Percentiles rank a stretch among this genome's conserved stretches.
phyloP scores from a whole-genome alignment of 202 grass and related monocot genomes.

The Panicum hallii region DNA sequence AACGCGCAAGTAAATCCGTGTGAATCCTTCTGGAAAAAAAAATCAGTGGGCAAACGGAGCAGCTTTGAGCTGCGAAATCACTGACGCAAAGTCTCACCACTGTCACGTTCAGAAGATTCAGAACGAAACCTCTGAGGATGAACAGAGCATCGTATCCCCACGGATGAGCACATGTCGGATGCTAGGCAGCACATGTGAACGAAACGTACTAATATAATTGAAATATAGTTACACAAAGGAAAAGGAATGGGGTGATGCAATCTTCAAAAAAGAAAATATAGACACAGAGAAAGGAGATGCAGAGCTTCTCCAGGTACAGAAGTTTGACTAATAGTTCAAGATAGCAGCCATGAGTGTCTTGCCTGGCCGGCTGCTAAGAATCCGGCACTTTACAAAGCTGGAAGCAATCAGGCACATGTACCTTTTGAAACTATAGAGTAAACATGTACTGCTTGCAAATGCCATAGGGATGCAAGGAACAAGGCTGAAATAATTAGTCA shows the following conservation, averaged over 20 bases:
- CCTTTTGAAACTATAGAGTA: neutral
- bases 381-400: neutral
- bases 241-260: slow-evolving; percentile 12
- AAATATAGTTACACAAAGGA: neutral
- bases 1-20: neutral
- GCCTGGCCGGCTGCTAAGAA: slow-evolving; percentile 2
- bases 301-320: neutral
- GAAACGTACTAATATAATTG: neutral
- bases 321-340: neutral
- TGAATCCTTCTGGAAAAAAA: neutral
- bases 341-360: slow-evolving; percentile 15
- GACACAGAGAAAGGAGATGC: neutral
- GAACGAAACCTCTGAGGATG: neutral
- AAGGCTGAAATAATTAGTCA: neutral
- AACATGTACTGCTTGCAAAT: neutral
- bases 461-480: neutral
- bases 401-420: neutral
- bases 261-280: neutral
- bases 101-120: slow-evolving; percentile 15
- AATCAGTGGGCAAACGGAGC: neutral
- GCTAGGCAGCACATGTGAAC: slow-evolving; percentile 24
- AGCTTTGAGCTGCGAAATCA: neutral
- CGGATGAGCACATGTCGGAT: slow-evolving; percentile 2
- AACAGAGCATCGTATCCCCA: neutral
- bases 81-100: neutral